phyloP scores from a whole-genome alignment of 169 alveolate species.

The Miamiensis avidus region DNA sequence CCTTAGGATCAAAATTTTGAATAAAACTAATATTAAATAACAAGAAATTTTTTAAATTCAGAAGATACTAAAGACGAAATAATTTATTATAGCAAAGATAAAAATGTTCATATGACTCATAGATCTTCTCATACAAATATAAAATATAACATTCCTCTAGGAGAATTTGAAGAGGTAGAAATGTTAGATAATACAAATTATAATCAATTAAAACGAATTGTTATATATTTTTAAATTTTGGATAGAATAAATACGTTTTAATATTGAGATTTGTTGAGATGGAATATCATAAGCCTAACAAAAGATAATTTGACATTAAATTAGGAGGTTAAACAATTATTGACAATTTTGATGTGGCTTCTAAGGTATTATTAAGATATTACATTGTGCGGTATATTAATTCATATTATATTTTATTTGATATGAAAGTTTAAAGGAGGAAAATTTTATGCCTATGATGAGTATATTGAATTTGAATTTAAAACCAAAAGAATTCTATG shows the following conservation, averaged over 20 bases:
- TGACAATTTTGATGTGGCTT: slow-evolving; percentile 29
- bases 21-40: too few species aligned
- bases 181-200: too few species aligned
- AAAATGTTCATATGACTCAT: not conserved
- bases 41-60: too few species aligned
- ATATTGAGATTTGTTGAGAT: slow-evolving; percentile 41
- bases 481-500: slow-evolving; percentile 12
- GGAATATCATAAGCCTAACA: slow-evolving; percentile 29
- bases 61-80: not conserved
- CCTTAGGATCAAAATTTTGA: not conserved
- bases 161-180: not conserved
- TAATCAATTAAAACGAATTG: not conserved
- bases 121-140: not conserved
- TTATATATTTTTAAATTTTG: not conserved
- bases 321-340: slow-evolving; percentile 44
- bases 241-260: slow-evolving; percentile 40
- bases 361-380: not conserved
- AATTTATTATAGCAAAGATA: not conserved
- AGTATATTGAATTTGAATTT: slow-evolving; percentile 41
- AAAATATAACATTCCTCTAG: not conserved
- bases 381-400: too few species aligned
- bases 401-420: too few species aligned
- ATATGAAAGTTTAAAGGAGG: slow-evolving; percentile 1
- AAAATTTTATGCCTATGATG: slow-evolving; percentile 43
- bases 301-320: slow-evolving; percentile 39